Evolutionary conservation across 2,329 filamentous ascomycete species (phyloP), one percentile per base, ranked within the genome.

Genomic region (Aspergillus flavus): DNA sequence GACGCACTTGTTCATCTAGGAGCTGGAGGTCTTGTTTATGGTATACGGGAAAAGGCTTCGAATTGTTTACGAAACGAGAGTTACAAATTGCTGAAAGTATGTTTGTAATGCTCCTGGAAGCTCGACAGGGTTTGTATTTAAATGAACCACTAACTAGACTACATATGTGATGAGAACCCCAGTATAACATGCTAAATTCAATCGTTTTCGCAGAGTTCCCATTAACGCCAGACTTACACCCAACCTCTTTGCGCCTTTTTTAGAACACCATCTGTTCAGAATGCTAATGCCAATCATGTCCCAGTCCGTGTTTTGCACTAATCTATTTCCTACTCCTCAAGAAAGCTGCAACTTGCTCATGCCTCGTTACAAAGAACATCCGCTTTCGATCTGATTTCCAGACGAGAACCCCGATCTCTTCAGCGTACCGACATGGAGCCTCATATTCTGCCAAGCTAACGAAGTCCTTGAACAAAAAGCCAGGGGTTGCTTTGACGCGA

Each of bases 401-500:
- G 4, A 91, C 86, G 73, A 97, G 77, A 34, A 99, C 94, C 19
- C 95, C 95, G 65, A 97, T 89, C 75, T 96, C 93, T 69, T 94
- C 90, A 0, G 95, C 94, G 78, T 97, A 89, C 46, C 76, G 75
- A 61, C 80, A 82, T 11, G 78, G 76, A 1, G 75, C 78, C 62
- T 82, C 79, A 59, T 83, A 95, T 63, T 87, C 86, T 5, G 87
- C 85, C 12, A 92, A 86, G 52, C 84, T 88, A 50, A 88, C 87
- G 73, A 98, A 97, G 66, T 98, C 94, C 73, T 91, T 90, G 82
- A 99, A 96, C 32, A 98, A 77, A 76, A 93, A 98, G 0, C 95
- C 95, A 0, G 85, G 82, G 6, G 89, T 93, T 1, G 91, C 88
- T 76, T 91, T 91, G 87, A 99, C 96, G 57, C 95, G 87, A 81